Evolutionary conservation across 257 asterid genomes (phyloP), one percentile per base, ranked within the genome.

Genomic region (Mitragyna speciosa): DNA sequence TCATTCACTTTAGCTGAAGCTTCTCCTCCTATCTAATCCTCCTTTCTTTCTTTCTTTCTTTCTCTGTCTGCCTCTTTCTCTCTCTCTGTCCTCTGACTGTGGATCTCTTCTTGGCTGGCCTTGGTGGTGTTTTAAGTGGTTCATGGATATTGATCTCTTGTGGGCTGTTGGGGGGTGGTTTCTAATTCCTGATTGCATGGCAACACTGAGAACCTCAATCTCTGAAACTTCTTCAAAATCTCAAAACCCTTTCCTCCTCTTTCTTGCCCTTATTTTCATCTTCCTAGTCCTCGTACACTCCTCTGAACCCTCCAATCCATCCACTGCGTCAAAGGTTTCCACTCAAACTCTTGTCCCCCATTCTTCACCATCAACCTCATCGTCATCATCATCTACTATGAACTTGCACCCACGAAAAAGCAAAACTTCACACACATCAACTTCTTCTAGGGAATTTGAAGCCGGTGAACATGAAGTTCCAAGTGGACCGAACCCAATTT

Each of bases 401-500:
- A 77, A 65, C 71, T 51, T 76, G 52, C 81, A 59, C 74, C 45
- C 74, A 0, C 43, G 70, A 78, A 78, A 74, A n/a, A 69, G 49
- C 72, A 56, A 6, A 51, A 77, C 11, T 16, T 24, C 24, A n/a
- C 70, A 19, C 22, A 67, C 78, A 20, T 14, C 83, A 8, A 0
- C 49, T 10, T 26, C 82, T 20, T 52, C 78, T 10, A 82, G 86
- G 72, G 87, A 84, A 72, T 94, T 89, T 76, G 88, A 85, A 77
- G 92, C 75, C 14, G 84, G 87, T 74, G 84, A 90, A 76, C 98
- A 94, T 79, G 96, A 90, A 82, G 97, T 94, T 82, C 98, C 98
- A 0, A 94, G 96, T 72, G 98, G 98, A 43, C 95, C 98, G 67
- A 94, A 94, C 86, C 98, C 98, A 61, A 89, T 92, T 78, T 85